phyloP scores from a whole-genome alignment of 495 filamentous ascomycete species.

The Aspergillus kassunensis region DNA sequence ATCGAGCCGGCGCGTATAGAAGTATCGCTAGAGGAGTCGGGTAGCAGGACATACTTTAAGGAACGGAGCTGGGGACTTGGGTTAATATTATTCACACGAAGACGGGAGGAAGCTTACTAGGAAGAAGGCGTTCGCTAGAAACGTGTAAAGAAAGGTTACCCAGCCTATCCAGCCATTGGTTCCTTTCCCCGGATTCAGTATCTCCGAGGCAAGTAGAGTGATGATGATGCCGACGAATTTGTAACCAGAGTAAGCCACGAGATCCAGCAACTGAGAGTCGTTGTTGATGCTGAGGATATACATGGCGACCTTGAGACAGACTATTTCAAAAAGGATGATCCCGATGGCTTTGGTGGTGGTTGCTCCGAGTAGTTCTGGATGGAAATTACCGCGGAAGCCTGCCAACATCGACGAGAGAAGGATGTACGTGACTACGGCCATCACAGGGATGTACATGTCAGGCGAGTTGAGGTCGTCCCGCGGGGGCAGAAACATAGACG shows the following conservation, averaged over 20 bases:
- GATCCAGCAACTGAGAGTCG: conserved; percentile 78
- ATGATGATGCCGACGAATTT: conserved; percentile 97
- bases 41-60: conserved; percentile 90
- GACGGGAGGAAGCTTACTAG: conserved; percentile 63
- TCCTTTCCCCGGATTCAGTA: conserved; percentile 69
- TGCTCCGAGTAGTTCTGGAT: conserved; percentile 86
- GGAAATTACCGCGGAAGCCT: conserved; percentile 87
- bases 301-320: conserved; percentile 83
- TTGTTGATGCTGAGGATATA: conserved; percentile 92
- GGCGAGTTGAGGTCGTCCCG: conserved; percentile 95
- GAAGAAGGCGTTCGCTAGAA: conserved; percentile 92
- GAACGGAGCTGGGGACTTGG: conserved; percentile 70
- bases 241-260: conserved; percentile 95
- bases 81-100: conserved; percentile 23
- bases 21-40: conserved; percentile 67
- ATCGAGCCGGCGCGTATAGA: conserved; percentile 58
- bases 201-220: conserved; percentile 72
- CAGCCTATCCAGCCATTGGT: conserved; percentile 86
- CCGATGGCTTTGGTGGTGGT: conserved; percentile 80
- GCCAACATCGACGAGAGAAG: conserved; percentile 85
- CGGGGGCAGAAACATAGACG: conserved; percentile 88
- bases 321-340: conserved; percentile 80
- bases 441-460: conserved; percentile 95
- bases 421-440: conserved; percentile 93
- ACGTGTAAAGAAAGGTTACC: conserved; percentile 85